phyloP scores from a whole-genome alignment of 2,329 filamentous ascomycete species.

The Curvularia eragrostidis region DNA sequence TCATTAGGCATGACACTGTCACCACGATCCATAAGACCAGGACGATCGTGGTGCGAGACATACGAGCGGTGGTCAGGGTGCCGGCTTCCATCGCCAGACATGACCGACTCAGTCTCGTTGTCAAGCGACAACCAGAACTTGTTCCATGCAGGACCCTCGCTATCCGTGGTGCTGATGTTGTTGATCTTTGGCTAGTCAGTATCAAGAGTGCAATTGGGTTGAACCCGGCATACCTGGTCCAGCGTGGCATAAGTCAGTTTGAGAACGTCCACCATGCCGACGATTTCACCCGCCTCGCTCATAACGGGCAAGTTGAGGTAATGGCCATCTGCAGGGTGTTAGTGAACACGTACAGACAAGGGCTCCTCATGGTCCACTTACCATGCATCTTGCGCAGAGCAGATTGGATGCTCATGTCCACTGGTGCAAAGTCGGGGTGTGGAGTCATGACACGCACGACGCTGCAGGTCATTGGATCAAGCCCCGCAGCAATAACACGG shows the following conservation, averaged over 20 bases:
- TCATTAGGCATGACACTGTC: conserved; percentile 92
- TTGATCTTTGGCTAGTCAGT: conserved; percentile 65
- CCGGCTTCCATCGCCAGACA: conserved; percentile 87
- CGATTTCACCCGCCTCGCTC: conserved; percentile 96
- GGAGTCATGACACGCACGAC: conserved; percentile 99
- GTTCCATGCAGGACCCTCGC: conserved; percentile 97
- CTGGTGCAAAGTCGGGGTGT: conserved; percentile 96
- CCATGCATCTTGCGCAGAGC: conserved; percentile 99
- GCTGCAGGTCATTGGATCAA: conserved; percentile 93
- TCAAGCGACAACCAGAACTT: conserved; percentile 99
- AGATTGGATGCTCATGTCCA: conserved; percentile 99
- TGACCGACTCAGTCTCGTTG: conserved; percentile 92
- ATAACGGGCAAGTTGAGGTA: conserved; percentile 98
- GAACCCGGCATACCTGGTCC: conserved; percentile 72
- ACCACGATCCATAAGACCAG: conserved; percentile 66
- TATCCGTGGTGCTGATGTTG: conserved; percentile 86
- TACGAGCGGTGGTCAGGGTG: conserved; percentile 72
- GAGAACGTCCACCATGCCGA: conserved; percentile 98
- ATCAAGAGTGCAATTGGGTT: background rate
- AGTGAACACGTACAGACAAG: conserved; percentile 5
- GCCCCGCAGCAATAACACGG: conserved; percentile 93
- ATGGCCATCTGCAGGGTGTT: conserved; percentile 76
- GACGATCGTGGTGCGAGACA: conserved; percentile 79
- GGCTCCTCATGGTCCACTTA: conserved; percentile 55
- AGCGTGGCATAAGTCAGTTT: conserved; percentile 98